These are phyloP conservation scores for Globomyces sp. DNA, from an alignment of 371 early-diverging fungal species.

Conservation along the genomic window DNA sequence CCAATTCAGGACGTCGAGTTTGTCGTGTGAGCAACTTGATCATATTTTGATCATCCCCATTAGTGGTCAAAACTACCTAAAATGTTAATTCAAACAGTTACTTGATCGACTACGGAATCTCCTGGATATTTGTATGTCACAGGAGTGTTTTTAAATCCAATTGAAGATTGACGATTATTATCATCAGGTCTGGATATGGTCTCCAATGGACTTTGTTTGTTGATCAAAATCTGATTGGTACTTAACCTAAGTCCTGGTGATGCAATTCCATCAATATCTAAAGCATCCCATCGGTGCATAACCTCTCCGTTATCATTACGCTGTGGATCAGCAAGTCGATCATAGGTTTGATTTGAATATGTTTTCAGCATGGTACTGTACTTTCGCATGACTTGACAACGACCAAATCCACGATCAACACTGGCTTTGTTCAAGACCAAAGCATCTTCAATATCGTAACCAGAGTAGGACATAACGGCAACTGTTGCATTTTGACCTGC, in stretches of 20 bases:
- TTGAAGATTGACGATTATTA: slow-evolving; percentile 45
- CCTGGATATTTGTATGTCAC: slow-evolving; percentile 85
- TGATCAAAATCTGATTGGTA: slow-evolving; percentile 71
- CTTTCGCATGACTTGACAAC: slow-evolving; percentile 96
- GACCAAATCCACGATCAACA: slow-evolving; percentile 98
- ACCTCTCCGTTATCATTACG: slow-evolving; percentile 34
- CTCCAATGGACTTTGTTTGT: slow-evolving; percentile 85
- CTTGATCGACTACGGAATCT: slow-evolving; percentile 79
- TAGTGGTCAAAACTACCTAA: slow-evolving; percentile 88
- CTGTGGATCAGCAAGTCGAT: slow-evolving; percentile 81
- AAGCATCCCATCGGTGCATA: slow-evolving; percentile 57
- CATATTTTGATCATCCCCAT: slow-evolving; percentile 89
- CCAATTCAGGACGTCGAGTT: slow-evolving; percentile 97
- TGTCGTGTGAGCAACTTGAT: slow-evolving; percentile 96
- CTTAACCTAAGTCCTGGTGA: slow-evolving; percentile 80
- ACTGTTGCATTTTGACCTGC: slow-evolving; percentile 99
- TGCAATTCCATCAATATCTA: slow-evolving; percentile 89
- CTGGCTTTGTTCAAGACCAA: slow-evolving; percentile 97
- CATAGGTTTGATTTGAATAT: slow-evolving; percentile 87
- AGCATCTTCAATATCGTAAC: slow-evolving; percentile 99
- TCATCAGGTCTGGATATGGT: slow-evolving; percentile 49
- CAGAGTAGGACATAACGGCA: slow-evolving; percentile 99
- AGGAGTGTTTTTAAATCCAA: slow-evolving; percentile 76
- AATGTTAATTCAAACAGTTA: slow-evolving; percentile 25
- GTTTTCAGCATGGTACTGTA: slow-evolving; percentile 74